These are phyloP conservation scores for Mycosphaerella arachidis DNA, from an alignment of 2,329 filamentous ascomycete genomes.

Conservation along the genomic window DNA sequence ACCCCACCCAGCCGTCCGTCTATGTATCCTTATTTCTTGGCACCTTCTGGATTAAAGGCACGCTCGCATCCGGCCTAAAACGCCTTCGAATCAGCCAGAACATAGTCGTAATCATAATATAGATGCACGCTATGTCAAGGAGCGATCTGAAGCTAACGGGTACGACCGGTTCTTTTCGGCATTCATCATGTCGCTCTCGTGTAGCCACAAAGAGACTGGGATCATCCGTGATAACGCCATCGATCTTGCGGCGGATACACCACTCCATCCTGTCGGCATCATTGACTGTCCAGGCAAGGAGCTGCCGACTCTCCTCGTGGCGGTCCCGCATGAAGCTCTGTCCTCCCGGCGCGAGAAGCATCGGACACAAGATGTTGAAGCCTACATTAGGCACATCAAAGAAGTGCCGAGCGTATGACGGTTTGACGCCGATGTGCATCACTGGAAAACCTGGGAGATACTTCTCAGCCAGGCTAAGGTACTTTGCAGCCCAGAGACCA, in stretches of 20 bases:
- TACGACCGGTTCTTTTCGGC: constrained; percentile 11
- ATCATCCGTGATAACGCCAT: constrained; percentile 85
- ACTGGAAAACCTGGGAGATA: constrained; percentile 61
- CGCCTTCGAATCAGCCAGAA: constrained; percentile 19
- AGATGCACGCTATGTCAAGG: constrained; percentile 18
- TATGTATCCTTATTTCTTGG: constrained; percentile 1
- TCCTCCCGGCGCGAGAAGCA: constrained; percentile 66
- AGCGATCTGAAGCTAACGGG: constrained; percentile 12
- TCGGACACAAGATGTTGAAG: constrained; percentile 71
- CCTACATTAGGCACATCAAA: constrained; percentile 62
- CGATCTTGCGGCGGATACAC: constrained; percentile 62
- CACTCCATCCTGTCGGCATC: constrained; percentile 74
- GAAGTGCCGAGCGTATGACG: constrained; percentile 66
- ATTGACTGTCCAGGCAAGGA: constrained; percentile 88
- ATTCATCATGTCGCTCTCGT: constrained; percentile 44
- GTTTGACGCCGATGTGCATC: constrained; percentile 65
- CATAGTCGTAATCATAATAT: constrained; percentile 14
- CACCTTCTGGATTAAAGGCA: constrained; percentile 13
- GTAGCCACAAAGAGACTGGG: constrained; percentile 64
- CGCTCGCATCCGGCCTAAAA: constrained; percentile 3
- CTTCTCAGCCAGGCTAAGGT: constrained; percentile 58
- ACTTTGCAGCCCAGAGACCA: constrained; percentile 77
- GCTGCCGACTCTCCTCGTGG: constrained; percentile 41
- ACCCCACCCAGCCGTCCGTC: neutral
- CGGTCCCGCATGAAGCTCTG: constrained; percentile 55